Evolutionary conservation across 495 filamentous ascomycete genomes (phyloP), one percentile per base, ranked within the genome.

Genomic region (Wilcoxina mikolae): DNA sequence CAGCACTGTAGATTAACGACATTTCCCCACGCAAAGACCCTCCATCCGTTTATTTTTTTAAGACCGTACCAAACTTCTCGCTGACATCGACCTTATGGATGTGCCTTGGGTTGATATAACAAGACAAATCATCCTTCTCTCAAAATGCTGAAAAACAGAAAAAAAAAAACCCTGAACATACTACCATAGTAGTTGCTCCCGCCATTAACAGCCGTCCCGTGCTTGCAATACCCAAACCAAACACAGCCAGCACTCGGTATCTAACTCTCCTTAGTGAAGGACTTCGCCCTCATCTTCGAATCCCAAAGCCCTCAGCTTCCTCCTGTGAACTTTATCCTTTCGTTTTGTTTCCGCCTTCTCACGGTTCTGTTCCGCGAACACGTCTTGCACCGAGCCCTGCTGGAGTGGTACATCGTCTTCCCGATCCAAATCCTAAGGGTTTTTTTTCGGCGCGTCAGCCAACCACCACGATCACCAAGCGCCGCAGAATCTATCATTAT

Each of bases 321-420:
- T 76, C 26, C 81, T 60, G 62, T 77, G 77, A 53, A 72, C 72
- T 72, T 85, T 91, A 55, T 93, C 87, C 55, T 71, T 75, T 2
- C 57, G 68, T 73, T 89, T 89, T 55, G 81, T 76, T 56, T 80
- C 75, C 42, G 65, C 70, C 33, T 82, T 77, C 59, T 78, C 79
- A 59, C 83, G 72, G 64, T 84, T 84, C 58, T 82, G 81, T 17
- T 89, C 66, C 33, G 77, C 77, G 62, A 82, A 76, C 9, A 94
- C 87, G 56, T 83, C 70, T 53, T 81, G 75, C 25, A 79, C 71
- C 0, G 85, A 75, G 2, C 77, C 89, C 61, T 77, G 72, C 56
- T 78, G 76, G 24, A 78, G 69, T 0, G 89, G 88, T 33, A 87
- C 70, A 44, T 94, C 80, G 68, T 96, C 90, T 69, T 96, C 90